Percentiles rank a stretch among this genome's conserved stretches.
Conservation (phyloP, 2,329 filamentous ascomycete genomes). For the Daldinia sp. region DNA sequence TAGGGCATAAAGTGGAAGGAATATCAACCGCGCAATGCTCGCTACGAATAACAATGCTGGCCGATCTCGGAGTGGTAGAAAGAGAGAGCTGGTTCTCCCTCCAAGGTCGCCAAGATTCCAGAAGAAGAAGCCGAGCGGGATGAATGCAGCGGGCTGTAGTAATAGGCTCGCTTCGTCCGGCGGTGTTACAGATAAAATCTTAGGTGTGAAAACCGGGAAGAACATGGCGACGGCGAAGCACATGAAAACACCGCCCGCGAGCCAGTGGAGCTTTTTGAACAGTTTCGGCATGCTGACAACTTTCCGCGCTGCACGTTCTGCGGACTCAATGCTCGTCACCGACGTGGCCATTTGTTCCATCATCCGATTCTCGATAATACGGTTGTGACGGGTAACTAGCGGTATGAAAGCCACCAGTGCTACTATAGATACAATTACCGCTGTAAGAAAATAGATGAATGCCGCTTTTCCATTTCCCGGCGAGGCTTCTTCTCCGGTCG, state of each 20-base stretch:
- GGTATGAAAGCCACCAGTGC: conserved; percentile 79
- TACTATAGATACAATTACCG: conserved; percentile 75
- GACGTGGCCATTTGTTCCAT: conserved; percentile 59
- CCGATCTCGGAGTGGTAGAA: conserved; percentile 62
- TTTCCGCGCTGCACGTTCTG: conserved; percentile 59
- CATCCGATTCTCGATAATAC: conserved; percentile 59
- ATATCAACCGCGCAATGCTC: conserved; percentile 70
- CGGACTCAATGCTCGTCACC: conserved; percentile 60
- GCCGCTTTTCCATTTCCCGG: conserved; percentile 69
- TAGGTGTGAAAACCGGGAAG: conserved; percentile 88
- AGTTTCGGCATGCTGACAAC: conserved; percentile 67
- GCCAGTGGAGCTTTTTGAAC: conserved; percentile 80
- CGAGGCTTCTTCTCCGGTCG: conserved; percentile 37
- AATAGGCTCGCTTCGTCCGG: conserved; percentile 60
- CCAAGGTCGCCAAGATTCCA: conserved; percentile 91
- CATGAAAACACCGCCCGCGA: conserved; percentile 78
- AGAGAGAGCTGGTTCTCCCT: conserved; percentile 73
- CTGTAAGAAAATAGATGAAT: conserved; percentile 90
- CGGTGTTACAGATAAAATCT: conserved; percentile 61
- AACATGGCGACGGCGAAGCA: conserved; percentile 91
- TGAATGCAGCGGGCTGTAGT: conserved; percentile 79
- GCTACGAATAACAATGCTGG: conserved; percentile 74
- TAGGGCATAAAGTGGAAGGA: conserved; percentile 85
- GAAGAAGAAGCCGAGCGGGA: conserved; percentile 87
- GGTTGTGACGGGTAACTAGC: conserved; percentile 69